Base-by-base conservation (phyloP, 2,329 filamentous ascomycete genomes). In the Pleurostoma richardsiae region DNA sequence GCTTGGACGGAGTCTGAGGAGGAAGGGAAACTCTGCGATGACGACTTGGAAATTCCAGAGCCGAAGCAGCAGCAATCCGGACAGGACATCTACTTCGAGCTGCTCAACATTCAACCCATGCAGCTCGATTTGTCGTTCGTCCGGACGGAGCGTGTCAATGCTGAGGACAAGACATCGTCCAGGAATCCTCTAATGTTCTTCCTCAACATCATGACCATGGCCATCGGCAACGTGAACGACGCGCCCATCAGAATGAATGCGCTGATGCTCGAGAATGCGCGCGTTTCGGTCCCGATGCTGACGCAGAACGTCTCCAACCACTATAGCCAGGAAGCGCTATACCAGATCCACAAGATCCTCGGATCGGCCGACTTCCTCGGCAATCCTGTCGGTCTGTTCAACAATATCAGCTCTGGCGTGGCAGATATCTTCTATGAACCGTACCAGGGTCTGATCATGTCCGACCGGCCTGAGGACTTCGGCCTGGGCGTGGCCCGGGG, bases 391-490 rank as follows among this genome's bases (percentile, higher is more conserved):
- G 94, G 94, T 40, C 74, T 99, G 40, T 99, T 99, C 82, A 97
- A 95, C 72, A 99, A 92, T 63, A 88, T 99, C 66, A 95, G 90
- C 58, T 99, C 94, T 41, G 94, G 95, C 57, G 89, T 99, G 45
- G 91, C 89, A 26, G 94, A 96, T 64, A 96, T 99, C 62, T 99
- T 99, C 72, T 99, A 99, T 74, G 95, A 99, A 65, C 94, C 94
- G 36, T 99, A 99, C 70, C 94, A 99, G 71, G 65, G 95, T 27
- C 81, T 99, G 42, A 95, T 99, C 64, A 89, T 95, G 77, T 95
- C 91, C 1, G 94, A 99, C 64, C 83, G 88, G 55, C 95, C 94
- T 3, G 92, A 97, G 65, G 92, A 99, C 54, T 84, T 99, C 46
- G 95, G 94, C 26, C 76, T 95, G 39, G 94, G 94, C 19, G 95